Evolutionary conservation across 345 rosid genomes (phyloP).

Genomic region (Acer negundo): DNA sequence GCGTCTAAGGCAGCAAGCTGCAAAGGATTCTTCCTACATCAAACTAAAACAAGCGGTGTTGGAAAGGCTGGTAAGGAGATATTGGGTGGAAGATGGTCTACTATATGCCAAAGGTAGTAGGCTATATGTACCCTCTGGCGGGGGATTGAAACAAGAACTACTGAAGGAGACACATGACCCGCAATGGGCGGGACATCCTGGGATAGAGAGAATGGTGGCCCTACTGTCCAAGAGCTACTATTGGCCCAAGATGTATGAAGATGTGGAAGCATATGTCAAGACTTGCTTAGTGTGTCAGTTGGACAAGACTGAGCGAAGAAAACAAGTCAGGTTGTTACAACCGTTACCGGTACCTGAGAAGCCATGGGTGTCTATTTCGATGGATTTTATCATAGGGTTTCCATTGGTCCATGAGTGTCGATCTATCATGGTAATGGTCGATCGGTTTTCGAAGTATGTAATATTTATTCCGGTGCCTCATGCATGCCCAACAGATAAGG

Average conservation of each 20-base stretch:
- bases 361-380: no score
- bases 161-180: no score
- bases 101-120: no score
- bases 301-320: not conserved
- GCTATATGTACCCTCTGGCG: no score
- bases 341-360: not conserved
- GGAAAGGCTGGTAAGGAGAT: not conserved
- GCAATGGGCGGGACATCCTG: no score
- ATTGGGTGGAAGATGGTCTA: not conserved
- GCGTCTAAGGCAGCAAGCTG: not conserved
- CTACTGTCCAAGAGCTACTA: no score
- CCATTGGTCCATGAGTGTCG: not conserved
- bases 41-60: not conserved
- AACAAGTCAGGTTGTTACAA: not conserved
- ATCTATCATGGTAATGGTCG: not conserved
- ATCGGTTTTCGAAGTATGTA: not conserved
- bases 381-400: not conserved
- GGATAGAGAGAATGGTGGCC: no score
- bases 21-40: not conserved
- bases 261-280: not conserved
- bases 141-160: no score
- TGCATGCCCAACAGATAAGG: not conserved
- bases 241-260: not conserved
- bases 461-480: not conserved
- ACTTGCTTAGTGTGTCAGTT: not conserved